Base-by-base conservation (phyloP, 2,329 filamentous ascomycete species). In the Ploettnerulaceae sp. region DNA sequence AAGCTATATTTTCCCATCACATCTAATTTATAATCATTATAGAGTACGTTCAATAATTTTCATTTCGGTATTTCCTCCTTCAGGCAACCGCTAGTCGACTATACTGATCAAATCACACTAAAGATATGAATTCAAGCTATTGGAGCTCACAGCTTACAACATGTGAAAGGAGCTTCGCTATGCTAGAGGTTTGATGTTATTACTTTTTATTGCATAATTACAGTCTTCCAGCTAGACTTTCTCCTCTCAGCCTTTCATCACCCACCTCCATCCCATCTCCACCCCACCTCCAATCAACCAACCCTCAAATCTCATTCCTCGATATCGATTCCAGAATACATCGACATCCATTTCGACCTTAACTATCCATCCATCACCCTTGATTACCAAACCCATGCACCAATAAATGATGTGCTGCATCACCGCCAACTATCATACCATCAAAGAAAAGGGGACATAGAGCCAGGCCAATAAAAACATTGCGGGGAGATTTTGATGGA, bases 371-470 rank as follows among this genome's bases (percentile, higher is more conserved):
- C 28, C 31, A 11, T 29, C 39, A 17, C 24, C 20, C 29, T 12
- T 17, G 25, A 12, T 14, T 21, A 43, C 31, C 28, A 35, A 44
- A 17, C 22, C 25, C 34, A 43, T 41, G 45, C 45, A 48, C 21
- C 24, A 32, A 34, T 48, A 35, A 29, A 43, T 37, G 12, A 35
- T 26, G 5, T 24, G 29, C 32, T 22, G 37, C 45, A 36, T 15
- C 24, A 20, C 29, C 5, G n/a, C 20, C n/a, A 28, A 34, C 31
- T 38, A 48, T 40, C 36, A 41, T 46, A 47, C 44, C 20, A 47
- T 20, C 34, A 47, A 31, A 12, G 29, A 36, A 26, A 37, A 38
- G 32, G 33, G 25, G 37, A 42, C 29, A 24, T 38, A 18, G 35
- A 33, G 15, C 28, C 28, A 36, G 29, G 22, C 32, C 11, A 20